Percentiles rank a stretch among this genome's conserved stretches.
phyloP scores from a whole-genome alignment of 306 rosid genomes.

The Fragaria vesca region DNA sequence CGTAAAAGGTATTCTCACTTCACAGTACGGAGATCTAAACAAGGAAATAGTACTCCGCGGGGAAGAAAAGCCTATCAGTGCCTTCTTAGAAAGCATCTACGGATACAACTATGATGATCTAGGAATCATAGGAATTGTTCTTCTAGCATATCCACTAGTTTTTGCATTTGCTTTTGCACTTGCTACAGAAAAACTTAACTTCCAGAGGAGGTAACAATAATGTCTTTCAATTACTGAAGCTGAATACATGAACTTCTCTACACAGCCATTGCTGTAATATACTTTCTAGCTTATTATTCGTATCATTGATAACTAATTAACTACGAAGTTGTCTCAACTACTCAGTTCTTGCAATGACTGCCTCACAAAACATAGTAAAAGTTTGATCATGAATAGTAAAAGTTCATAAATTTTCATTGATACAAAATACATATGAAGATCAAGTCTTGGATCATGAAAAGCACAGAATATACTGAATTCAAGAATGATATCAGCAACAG shows the following conservation, averaged over 20 bases:
- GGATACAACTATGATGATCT: constrained; percentile 25
- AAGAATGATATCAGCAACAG: too few relatives aligned
- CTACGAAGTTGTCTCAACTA: too few relatives aligned
- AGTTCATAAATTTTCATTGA: too few relatives aligned
- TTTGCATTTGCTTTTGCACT: constrained; percentile 21
- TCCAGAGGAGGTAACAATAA: constrained; percentile 21
- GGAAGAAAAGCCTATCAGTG: constrained; percentile 16
- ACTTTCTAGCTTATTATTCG: not conserved
- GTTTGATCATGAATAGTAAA: too few relatives aligned
- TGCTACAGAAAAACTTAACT: constrained; percentile 34
- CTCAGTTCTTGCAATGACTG: not conserved
- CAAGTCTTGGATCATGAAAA: too few relatives aligned
- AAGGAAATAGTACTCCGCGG: constrained; percentile 12
- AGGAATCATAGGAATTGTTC: constrained; percentile 14
- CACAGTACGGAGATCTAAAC: constrained; percentile 33
- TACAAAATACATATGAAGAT: too few relatives aligned
- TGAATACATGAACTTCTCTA: not conserved
- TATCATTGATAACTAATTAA: too few relatives aligned
- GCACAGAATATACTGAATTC: too few relatives aligned
- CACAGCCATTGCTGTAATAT: not conserved
- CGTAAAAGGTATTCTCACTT: constrained; percentile 26
- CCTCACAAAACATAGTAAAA: not conserved
- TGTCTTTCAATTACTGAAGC: not conserved
- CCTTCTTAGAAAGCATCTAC: constrained; percentile 15
- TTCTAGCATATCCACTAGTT: constrained; percentile 24